Evolutionary conservation across 306 rosid genomes (phyloP).

Genomic region (Cicer yamashitae): DNA sequence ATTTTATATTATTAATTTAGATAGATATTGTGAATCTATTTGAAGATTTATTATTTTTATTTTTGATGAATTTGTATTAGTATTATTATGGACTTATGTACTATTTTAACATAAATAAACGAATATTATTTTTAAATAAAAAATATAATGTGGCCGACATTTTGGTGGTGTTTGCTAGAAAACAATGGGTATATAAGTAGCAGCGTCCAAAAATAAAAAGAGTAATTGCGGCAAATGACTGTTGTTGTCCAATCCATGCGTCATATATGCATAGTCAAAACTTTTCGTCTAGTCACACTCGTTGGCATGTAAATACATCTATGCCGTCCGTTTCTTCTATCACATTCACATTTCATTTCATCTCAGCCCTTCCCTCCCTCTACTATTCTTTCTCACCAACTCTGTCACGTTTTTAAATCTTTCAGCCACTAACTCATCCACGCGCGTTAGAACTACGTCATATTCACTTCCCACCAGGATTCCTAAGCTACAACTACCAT

Average conservation of each 20-base stretch:
- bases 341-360: not conserved
- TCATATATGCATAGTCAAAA: not conserved
- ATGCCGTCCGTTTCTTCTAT: conserved; percentile 30
- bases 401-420: conserved; percentile 32
- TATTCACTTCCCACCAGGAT: not conserved
- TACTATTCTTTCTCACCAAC: conserved; percentile 17
- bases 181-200: not conserved
- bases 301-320: not conserved
- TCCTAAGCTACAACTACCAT: not conserved
- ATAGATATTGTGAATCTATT: too few relatives aligned
- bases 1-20: too few relatives aligned
- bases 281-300: conserved; percentile 39
- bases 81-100: too few relatives aligned
- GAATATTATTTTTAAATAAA: too few relatives aligned
- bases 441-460: conserved; percentile 1
- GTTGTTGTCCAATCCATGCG: conserved; percentile 52
- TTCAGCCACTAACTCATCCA: not conserved
- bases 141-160: not conserved
- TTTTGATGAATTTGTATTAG: too few relatives aligned
- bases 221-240: conserved; percentile 50
- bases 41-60: too few relatives aligned
- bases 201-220: not conserved
- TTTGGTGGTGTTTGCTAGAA: not conserved
- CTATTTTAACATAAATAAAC: too few relatives aligned
- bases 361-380: conserved; percentile 18